phyloP scores from a whole-genome alignment of 2,329 filamentous ascomycete genomes.

The Hymenotorrendiella dingleyae region DNA sequence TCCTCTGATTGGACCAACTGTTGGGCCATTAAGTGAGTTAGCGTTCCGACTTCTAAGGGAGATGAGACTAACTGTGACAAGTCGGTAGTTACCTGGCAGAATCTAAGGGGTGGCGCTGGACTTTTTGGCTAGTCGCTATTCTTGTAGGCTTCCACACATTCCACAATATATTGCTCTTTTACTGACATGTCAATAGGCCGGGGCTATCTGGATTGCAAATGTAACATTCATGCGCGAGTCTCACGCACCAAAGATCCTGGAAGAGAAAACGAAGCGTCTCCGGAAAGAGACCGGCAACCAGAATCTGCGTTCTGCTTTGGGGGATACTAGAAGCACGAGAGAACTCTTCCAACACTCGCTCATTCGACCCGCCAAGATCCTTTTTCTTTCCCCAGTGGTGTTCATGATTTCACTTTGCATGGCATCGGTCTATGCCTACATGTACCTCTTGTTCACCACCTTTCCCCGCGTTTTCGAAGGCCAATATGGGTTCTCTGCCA shows the following conservation, averaged over 20 bases:
- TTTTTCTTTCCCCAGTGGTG: conserved; percentile 29
- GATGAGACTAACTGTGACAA: no score
- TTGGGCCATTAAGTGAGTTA: conserved; percentile 28
- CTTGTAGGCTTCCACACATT: no score
- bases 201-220: conserved; percentile 37
- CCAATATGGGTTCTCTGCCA: conserved; percentile 37
- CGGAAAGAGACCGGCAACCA: conserved; percentile 36
- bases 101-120: conserved; percentile 34
- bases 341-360: conserved; percentile 36
- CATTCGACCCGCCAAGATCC: conserved; percentile 41
- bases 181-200: no score
- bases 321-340: conserved; percentile 23
- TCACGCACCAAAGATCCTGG: conserved; percentile 31
- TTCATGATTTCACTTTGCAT: conserved; percentile 25
- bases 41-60: no score
- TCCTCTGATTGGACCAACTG: conserved; percentile 31
- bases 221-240: conserved; percentile 38
- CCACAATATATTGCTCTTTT: no score
- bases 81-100: conserved; percentile 32
- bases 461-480: conserved; percentile 19
- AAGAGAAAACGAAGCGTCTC: conserved; percentile 29
- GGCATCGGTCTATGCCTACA: background rate
- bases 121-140: conserved; percentile 42
- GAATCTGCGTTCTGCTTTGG: conserved; percentile 39
- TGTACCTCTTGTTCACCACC: conserved; percentile 21